Base-by-base conservation (phyloP, 139 green algal species). In the Chlamydomonas eustigma region DNA sequence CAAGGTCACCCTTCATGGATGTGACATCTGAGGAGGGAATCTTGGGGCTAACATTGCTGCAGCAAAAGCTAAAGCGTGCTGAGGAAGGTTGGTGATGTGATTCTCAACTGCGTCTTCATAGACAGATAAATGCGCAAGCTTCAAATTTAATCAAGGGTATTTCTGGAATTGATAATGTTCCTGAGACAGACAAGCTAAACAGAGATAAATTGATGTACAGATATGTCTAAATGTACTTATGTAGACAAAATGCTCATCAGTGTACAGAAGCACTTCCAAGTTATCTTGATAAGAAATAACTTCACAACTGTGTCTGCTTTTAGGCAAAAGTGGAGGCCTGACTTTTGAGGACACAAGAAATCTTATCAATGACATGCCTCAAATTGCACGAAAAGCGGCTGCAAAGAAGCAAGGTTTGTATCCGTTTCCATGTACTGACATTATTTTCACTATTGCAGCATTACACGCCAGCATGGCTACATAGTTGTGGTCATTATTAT, bases 41-140 rank as follows among this genome's bases (percentile, higher is more conserved):
- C 18, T n/a, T 73, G 34, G 82, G 82, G 1, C 51, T 87, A 33
- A 78, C 78, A 37, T 37, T 87, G 71, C 75, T 87, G 71, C 82
- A 84, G 71, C 69, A 79, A 52, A 58, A 44, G 64, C 74, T 87
- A 32, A 77, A 37, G 44, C 36, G 69, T 25, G 70, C 70, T 28
- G 3, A 44, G 39, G 35, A 33, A 28, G 58, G 77, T 74, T 30
- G 18, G 72, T 50, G 36, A n/a, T 72, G 5, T 12, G 32, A 3
- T 22, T 18, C 28, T 4, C 64, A 18, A 63, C 50, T 63, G 50
- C 18, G 44, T 76, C 28, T 64, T 30, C 18, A 22, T 6, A 31
- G 5, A 22, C 69, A 37, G 18, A 35, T 30, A n/a, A n/a, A n/a
- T n/a, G n/a, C n/a, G n/a, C n/a, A n/a, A n/a, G n/a, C n/a, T n/a